Percentiles rank a stretch among this genome's conserved stretches.
These are phyloP conservation scores for Funneliformis caledonium DNA, from an alignment of 371 early-diverging fungal genomes.

Conservation along the genomic window DNA sequence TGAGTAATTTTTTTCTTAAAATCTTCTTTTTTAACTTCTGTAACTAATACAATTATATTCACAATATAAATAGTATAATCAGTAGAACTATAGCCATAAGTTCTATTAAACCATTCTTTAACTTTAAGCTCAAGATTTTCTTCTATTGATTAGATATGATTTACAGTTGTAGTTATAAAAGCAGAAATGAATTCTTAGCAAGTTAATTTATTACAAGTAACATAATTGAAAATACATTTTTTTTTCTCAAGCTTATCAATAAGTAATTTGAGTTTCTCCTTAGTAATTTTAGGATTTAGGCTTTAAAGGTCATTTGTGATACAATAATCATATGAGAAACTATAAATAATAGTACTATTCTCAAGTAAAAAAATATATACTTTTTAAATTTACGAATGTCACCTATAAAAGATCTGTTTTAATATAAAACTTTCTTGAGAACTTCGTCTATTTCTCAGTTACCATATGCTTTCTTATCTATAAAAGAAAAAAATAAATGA, in stretches of 20 bases:
- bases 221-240: background rate
- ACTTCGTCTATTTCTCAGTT: background rate
- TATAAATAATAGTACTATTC: background rate
- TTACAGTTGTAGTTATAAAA: background rate
- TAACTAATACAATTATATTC: background rate
- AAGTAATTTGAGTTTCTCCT: background rate
- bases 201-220: background rate
- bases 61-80: background rate
- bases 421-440: background rate
- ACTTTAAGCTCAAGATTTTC: background rate
- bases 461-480: constrained; percentile 24
- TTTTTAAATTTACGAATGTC: background rate
- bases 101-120: constrained; percentile 13
- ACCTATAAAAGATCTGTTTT: background rate
- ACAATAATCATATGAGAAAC: background rate
- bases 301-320: background rate
- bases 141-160: constrained; percentile 3
- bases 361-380: background rate
- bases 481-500: background rate
- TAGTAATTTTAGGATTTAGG: background rate
- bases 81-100: background rate
- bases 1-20: constrained; percentile 5
- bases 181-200: constrained; percentile 23
- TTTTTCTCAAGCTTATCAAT: background rate
- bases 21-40: constrained; percentile 18